Evolutionary conservation across 225 moss, liverwort and hornwort genomes (phyloP), one percentile per base, ranked within the genome.

Genomic region (Pseudoscleropodium purum): DNA sequence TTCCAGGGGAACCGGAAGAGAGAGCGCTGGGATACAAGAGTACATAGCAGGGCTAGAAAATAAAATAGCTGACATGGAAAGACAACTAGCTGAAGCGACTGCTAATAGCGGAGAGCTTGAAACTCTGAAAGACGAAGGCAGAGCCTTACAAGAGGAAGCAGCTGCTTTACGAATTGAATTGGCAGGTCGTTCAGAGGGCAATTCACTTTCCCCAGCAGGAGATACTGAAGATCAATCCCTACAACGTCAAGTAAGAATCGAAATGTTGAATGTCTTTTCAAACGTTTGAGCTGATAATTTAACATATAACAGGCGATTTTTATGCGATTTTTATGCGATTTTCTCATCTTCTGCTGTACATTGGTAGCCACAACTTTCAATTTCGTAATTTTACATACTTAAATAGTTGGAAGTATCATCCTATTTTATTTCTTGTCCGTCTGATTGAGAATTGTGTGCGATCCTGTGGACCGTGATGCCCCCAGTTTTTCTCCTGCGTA

Each of bases 21-120:
- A 94, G 62, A 96, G 88, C 78, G 87, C 74, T 90, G 87, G 91
- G 37, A 65, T 95, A 68, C 95, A 95, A 90, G 96, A 96, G 70
- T 95, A 98, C 87, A 87, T 93, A 43, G 88, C 84, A 69, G 90
- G 91, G 49, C 87, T 98, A 87, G 96, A 97, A 90, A 83, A 92
- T 43, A 96, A 96, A 92, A 83, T 96, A 87, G 89, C 79, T 72
- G 93, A 93, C 61, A 90, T 98, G 90, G 95, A 95, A 85, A 76
- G 90, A 47, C 94, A 96, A 90, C 75, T 96, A 81, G 90, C 90
- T 69, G 93, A 93, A 87, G 85, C 94, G 49, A 91, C 94, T 85
- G 90, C 92, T 45, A 93, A 89, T 49, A 92, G 65, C 56, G 70
- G 90, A 51, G 91, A 95, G 81, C 84, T 94, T 87, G 90, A 91